Percentiles rank a stretch among this genome's conserved stretches.
Evolutionary conservation across 2,329 filamentous ascomycete genomes (phyloP).

Genomic region (Beauveria bassiana): DNA sequence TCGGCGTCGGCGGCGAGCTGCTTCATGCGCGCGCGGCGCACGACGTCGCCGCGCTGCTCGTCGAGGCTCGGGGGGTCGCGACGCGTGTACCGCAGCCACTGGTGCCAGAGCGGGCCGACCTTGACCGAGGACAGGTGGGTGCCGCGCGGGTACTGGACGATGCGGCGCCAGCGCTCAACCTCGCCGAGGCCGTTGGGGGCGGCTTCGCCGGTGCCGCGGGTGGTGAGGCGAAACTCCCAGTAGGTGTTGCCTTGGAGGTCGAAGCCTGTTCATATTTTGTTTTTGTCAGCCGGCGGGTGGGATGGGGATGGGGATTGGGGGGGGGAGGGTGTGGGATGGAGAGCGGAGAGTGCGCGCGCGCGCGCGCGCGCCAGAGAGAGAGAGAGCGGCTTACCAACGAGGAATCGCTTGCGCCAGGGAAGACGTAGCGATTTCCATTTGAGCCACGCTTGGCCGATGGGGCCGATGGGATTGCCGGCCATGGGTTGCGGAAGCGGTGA

Average conservation of each 20-base stretch:
- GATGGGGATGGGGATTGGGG: not conserved
- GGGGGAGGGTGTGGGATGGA: not conserved
- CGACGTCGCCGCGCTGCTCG: conserved; percentile 49
- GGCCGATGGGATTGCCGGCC: conserved; percentile 29
- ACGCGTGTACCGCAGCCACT: conserved; percentile 59
- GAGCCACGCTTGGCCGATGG: conserved; percentile 41
- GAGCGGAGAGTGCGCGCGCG: not conserved
- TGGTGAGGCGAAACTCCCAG: conserved; percentile 56
- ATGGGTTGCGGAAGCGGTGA: conserved; percentile 17
- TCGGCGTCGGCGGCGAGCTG: conserved; percentile 53
- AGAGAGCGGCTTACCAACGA: conserved; percentile 40
- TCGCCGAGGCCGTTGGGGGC: conserved; percentile 18
- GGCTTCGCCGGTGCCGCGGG: conserved; percentile 21
- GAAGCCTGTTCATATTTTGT: conserved; percentile 37
- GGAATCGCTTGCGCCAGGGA: conserved; percentile 56
- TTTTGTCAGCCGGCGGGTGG: not conserved
- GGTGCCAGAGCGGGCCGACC: conserved; percentile 58
- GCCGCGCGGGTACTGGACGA: conserved; percentile 49
- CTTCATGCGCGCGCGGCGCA: conserved; percentile 45
- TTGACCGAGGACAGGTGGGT: conserved; percentile 47
- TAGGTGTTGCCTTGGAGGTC: conserved; percentile 61
- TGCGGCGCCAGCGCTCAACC: conserved; percentile 49
- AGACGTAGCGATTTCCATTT: conserved; percentile 55
- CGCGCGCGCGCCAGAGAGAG: no score
- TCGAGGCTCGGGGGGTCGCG: conserved; percentile 43